A percentile compares a stretch with the other conserved stretches of the same genome.
Evolutionary conservation across 352 stramenopile species (phyloP).

Genomic region (Phytopythium oedochilum): DNA sequence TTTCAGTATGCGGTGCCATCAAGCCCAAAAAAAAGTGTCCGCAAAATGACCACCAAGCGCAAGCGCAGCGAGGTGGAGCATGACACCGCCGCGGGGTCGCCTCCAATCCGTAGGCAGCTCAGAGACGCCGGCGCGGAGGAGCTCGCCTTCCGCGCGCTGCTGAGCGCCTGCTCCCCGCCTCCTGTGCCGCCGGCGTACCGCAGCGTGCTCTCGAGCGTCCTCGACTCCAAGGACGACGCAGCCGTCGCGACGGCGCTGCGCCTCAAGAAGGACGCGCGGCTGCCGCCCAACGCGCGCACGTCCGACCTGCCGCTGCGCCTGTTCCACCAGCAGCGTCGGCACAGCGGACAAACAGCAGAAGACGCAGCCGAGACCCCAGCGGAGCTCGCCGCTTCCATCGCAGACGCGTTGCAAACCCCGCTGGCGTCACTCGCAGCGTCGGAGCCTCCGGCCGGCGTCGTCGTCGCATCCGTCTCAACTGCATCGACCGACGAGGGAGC

Average conservation of each 20-base stretch:
- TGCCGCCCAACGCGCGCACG: conserved; percentile 1
- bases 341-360: neutral
- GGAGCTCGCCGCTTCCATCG: neutral
- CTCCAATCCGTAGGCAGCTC: no score
- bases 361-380: neutral
- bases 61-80: no score
- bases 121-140: neutral
- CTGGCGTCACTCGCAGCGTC: neutral
- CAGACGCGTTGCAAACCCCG: neutral
- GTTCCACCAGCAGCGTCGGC: conserved; percentile 7
- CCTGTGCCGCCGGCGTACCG: neutral
- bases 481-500: conserved; percentile 2
- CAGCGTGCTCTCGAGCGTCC: neutral
- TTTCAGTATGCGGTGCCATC: no score
- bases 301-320: conserved; percentile 12
- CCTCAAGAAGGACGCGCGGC: conserved; percentile 8
- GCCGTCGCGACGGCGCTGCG: neutral
- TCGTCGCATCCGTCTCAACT: neutral
- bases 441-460: neutral
- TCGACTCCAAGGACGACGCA: neutral
- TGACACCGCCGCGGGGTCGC: no score
- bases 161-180: neutral
- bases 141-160: neutral
- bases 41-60: no score
- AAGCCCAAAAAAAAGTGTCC: no score